A percentile compares a stretch with the other conserved stretches of the same genome.
These are phyloP conservation scores for Colletotrichum aenigma DNA, from an alignment of 2,329 filamentous ascomycete species.

Conservation along the genomic window DNA sequence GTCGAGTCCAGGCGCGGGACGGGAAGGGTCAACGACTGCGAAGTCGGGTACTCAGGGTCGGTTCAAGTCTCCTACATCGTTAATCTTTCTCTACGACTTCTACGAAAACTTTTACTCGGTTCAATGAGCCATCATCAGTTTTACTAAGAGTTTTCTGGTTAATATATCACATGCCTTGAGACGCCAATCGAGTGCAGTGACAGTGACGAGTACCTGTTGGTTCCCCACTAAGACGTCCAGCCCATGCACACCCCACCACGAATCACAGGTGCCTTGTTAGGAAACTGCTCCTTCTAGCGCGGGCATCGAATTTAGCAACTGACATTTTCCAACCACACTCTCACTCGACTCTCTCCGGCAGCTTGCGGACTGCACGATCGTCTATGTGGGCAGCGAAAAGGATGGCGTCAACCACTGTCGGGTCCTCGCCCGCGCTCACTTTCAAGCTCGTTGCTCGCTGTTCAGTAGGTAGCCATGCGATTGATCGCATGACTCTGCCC, in stretches of 20 bases:
- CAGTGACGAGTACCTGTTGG: background rate
- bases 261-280: background rate
- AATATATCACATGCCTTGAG: background rate
- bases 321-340: background rate
- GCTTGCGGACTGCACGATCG: slow-evolving; percentile 1
- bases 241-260: background rate
- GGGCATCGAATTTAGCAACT: background rate
- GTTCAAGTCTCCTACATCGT: background rate
- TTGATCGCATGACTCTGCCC: background rate
- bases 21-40: background rate
- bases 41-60: background rate
- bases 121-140: background rate
- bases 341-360: background rate
- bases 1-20: background rate
- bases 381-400: slow-evolving; percentile 31
- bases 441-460: slow-evolving; percentile 81
- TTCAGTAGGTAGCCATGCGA: slow-evolving; percentile 64
- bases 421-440: slow-evolving; percentile 69
- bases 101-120: background rate
- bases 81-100: background rate
- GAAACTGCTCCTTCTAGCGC: slow-evolving; percentile 7
- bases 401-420: slow-evolving; percentile 55
- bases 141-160: background rate
- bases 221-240: background rate
- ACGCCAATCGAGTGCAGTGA: background rate